Percentiles rank a stretch among this genome's conserved stretches.
Conservation (phyloP, 163 green algal species). For the Volvox carteri region DNA sequence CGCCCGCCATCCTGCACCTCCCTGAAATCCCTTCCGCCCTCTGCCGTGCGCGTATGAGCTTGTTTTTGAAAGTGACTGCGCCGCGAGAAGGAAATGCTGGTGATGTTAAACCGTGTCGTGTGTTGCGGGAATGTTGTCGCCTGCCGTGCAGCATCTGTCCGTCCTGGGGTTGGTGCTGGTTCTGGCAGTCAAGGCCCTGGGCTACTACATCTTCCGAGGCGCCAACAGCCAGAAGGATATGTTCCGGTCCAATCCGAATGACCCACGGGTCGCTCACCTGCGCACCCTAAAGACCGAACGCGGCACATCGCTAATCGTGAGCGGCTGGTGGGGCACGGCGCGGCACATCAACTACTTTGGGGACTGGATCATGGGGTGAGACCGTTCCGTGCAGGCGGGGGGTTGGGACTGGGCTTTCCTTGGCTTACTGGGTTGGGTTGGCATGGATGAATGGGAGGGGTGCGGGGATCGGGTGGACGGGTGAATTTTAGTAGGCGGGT, state of each 20-base stretch:
- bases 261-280: constrained; percentile 85
- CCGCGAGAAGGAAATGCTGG: too few relatives aligned
- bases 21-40: too few relatives aligned
- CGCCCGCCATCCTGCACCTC: too few relatives aligned
- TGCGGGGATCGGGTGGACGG: not conserved
- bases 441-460: not conserved
- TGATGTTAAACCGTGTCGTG: too few relatives aligned
- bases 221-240: constrained; percentile 97
- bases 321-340: constrained; percentile 93
- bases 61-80: too few relatives aligned
- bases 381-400: too few relatives aligned
- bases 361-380: constrained; percentile 96
- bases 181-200: constrained; percentile 81
- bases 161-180: constrained; percentile 65
- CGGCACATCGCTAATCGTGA: constrained; percentile 90
- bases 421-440: too few relatives aligned
- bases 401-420: too few relatives aligned
- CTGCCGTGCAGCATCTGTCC: constrained; percentile 67
- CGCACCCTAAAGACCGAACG: constrained; percentile 86
- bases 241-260: constrained; percentile 85
- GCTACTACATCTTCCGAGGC: constrained; percentile 95
- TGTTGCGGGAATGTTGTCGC: too few relatives aligned
- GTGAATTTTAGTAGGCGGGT: too few relatives aligned
- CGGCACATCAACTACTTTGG: constrained; percentile 99
- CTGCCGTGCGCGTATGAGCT: too few relatives aligned